Percentiles rank a stretch among this genome's conserved stretches.
These are phyloP conservation scores for Yarrowia sp. DNA, from an alignment of 805 yeast species.

Conservation along the genomic window DNA sequence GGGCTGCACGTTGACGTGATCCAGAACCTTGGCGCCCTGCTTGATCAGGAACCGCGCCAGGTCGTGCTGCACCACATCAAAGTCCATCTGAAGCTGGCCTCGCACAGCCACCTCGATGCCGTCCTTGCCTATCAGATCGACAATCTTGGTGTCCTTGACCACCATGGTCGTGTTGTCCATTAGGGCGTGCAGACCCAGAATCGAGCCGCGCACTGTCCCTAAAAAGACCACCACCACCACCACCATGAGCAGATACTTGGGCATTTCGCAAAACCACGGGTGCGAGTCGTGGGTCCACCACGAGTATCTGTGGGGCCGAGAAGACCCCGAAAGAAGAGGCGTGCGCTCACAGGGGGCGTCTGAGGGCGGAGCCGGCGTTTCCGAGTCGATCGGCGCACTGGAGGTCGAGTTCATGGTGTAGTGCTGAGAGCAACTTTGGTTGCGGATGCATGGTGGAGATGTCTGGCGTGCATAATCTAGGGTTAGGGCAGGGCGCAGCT, in stretches of 20 bases:
- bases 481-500: conserved; percentile 1
- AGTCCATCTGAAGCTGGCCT: conserved; percentile 14
- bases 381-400: not conserved
- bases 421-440: not conserved
- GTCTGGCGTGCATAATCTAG: not conserved
- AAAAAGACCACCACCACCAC: conserved; percentile 1
- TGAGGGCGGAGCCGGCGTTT: not conserved
- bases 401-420: not conserved
- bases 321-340: not conserved
- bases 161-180: conserved; percentile 15
- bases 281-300: conserved; percentile 23
- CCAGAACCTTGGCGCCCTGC: conserved; percentile 5
- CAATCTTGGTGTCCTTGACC: conserved; percentile 2
- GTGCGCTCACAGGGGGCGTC: conserved; percentile 10
- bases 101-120: conserved; percentile 15
- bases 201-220: conserved; percentile 10
- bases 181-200: not conserved
- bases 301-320: not conserved
- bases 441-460: not conserved
- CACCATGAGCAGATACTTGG: conserved; percentile 2
- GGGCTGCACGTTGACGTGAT: not conserved
- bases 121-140: conserved; percentile 7
- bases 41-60: not conserved
- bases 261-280: conserved; percentile 23
- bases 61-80: not conserved